A percentile compares a stretch with the other conserved stretches of the same genome.
Conservation (phyloP, 192 early-diverging fungal species). For the Tieghemiomyces parasiticus region DNA sequence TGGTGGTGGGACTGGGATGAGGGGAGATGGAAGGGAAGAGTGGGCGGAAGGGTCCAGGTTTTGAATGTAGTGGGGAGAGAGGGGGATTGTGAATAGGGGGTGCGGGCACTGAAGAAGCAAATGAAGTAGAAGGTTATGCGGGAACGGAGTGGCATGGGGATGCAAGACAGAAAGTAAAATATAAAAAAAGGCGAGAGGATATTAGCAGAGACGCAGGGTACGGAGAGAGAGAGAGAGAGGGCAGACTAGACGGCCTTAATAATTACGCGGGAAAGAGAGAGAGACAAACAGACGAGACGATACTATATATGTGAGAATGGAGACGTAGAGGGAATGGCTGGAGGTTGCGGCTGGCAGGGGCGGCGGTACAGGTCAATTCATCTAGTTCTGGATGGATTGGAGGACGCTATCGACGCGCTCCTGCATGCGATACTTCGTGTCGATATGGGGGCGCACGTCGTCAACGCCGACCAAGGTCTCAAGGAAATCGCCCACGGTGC, state of each 20-base stretch:
- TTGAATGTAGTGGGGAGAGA: no score
- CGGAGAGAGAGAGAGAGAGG: background rate
- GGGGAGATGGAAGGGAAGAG: no score
- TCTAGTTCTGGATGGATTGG: background rate
- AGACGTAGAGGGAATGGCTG: background rate
- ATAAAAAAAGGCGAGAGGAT: background rate
- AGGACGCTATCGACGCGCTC: conserved; percentile 2
- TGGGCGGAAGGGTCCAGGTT: background rate
- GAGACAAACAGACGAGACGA: no score
- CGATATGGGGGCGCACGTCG: conserved; percentile 51
- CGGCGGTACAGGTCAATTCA: background rate
- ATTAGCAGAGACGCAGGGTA: background rate
- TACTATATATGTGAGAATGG: background rate
- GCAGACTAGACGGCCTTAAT: background rate
- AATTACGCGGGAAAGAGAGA: no score
- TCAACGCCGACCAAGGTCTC: conserved; percentile 37
- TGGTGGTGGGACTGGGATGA: no score
- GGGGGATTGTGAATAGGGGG: background rate
- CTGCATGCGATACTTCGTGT: conserved; percentile 22
- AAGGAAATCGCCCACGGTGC: conserved; percentile 40
- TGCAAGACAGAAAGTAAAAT: background rate
- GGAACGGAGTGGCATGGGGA: background rate
- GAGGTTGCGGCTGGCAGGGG: background rate
- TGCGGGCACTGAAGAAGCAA: background rate
- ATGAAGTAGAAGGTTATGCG: no score